phyloP scores from a whole-genome alignment of 768 basidiomycete genomes.

The Suillus plorans region DNA sequence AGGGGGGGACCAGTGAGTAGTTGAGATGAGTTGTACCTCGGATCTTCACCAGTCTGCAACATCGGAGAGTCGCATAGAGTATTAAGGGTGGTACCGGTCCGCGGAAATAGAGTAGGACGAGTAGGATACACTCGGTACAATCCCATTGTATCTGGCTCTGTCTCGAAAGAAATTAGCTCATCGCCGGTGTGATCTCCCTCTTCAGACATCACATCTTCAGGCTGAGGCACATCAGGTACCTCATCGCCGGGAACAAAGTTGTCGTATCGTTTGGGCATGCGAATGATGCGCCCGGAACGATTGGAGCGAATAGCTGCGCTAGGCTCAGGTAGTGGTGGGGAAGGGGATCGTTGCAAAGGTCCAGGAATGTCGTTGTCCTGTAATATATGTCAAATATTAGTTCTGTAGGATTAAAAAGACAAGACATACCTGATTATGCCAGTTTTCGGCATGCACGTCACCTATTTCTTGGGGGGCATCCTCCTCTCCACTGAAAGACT shows the following conservation, averaged over 20 bases:
- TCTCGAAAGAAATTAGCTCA: neutral
- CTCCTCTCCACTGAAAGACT: neutral
- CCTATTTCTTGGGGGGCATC: neutral
- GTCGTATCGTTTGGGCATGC: neutral
- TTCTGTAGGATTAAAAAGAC: too few relatives aligned
- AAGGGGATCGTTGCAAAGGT: too few relatives aligned
- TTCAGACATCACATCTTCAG: neutral
- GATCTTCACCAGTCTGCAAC: too few relatives aligned
- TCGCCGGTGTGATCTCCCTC: neutral
- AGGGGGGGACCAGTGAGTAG: neutral
- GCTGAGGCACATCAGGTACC: neutral
- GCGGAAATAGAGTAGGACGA: neutral
- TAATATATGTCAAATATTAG: neutral
- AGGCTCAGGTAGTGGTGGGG: too few relatives aligned
- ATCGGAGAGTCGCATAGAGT: neutral
- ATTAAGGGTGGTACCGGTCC: neutral
- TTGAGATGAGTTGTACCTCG: too few relatives aligned
- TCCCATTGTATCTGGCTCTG: neutral
- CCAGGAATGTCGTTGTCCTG: neutral
- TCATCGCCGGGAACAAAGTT: slow-evolving; percentile 5
- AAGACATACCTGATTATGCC: neutral
- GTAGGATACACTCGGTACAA: slow-evolving; percentile 10
- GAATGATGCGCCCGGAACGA: neutral
- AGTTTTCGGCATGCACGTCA: neutral
- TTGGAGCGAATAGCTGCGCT: neutral